Evolutionary conservation across 106 monocot species (phyloP).

Genomic region (Vanilla planifolia): DNA sequence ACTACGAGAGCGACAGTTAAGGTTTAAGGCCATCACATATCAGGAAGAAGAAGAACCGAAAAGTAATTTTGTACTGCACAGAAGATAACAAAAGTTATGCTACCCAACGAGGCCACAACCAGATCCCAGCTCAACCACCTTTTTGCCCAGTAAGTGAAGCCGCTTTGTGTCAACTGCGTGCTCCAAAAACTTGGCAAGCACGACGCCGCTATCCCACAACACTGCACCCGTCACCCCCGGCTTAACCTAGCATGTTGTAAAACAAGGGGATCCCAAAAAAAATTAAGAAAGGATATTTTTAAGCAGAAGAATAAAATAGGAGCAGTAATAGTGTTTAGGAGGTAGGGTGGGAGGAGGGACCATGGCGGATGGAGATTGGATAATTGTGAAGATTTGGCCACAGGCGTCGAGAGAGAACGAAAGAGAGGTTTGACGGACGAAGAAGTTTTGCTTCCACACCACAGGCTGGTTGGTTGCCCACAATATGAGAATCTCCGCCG

Average conservation of each 20-base stretch:
- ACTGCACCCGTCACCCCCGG: conserved; percentile 95
- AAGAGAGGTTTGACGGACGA: conserved; percentile 64
- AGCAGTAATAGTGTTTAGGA: neutral
- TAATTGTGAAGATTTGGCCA: conserved; percentile 61
- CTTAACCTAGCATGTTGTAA: conserved; percentile 24
- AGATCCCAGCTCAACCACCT: conserved; percentile 72
- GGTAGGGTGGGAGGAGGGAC: conserved; percentile 7
- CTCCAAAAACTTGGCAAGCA: conserved; percentile 92
- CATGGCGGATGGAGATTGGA: conserved; percentile 88
- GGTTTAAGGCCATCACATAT: neutral
- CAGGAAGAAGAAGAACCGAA: neutral
- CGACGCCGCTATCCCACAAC: conserved; percentile 93
- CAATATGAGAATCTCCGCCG: conserved; percentile 70
- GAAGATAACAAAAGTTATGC: neutral
- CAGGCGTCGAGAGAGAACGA: conserved; percentile 67
- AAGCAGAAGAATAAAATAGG: neutral
- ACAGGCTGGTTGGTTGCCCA: conserved; percentile 76
- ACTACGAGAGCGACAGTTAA: conserved; percentile 23
- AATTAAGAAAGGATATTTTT: neutral
- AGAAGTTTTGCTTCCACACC: conserved; percentile 46
- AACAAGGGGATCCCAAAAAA: neutral
- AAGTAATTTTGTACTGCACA: neutral
- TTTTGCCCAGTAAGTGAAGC: conserved; percentile 46
- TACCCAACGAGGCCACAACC: conserved; percentile 93
- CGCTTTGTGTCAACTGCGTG: conserved; percentile 61